A percentile compares a stretch with the other conserved stretches of the same genome.
Conservation (phyloP, 495 filamentous ascomycete genomes). For the Aspergillus ostianus region DNA sequence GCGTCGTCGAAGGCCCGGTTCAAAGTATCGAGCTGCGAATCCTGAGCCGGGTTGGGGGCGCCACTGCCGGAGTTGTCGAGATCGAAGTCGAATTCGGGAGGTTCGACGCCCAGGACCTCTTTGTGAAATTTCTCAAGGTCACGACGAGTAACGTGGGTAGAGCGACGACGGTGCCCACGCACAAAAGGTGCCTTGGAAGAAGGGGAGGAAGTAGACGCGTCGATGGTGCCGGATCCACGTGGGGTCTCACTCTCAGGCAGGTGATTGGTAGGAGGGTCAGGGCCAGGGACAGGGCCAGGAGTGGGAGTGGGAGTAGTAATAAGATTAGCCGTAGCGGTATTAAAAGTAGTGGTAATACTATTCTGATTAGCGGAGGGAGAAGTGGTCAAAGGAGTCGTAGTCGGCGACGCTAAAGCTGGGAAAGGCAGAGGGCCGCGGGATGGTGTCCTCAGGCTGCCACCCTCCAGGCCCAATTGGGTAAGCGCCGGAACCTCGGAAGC, state of each 20-base stretch:
- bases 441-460: not conserved
- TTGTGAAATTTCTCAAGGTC: slow-evolving; percentile 47
- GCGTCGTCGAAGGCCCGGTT: slow-evolving; percentile 39
- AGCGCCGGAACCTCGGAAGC: slow-evolving; percentile 26
- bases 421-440: slow-evolving; percentile 2
- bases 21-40: slow-evolving; percentile 35
- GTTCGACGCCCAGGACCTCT: slow-evolving; percentile 41
- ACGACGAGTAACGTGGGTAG: slow-evolving; percentile 44
- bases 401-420: not conserved
- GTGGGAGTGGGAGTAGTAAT: not conserved
- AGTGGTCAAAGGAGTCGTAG: slow-evolving; percentile 2
- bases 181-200: slow-evolving; percentile 41
- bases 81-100: slow-evolving; percentile 29
- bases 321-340: not conserved
- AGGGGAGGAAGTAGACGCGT: slow-evolving; percentile 31
- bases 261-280: slow-evolving; percentile 1
- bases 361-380: not conserved
- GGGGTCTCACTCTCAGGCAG: not conserved
- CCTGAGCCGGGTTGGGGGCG: slow-evolving; percentile 26
- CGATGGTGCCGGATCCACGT: slow-evolving; percentile 36
- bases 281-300: not conserved
- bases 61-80: slow-evolving; percentile 30
- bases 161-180: slow-evolving; percentile 48
- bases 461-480: slow-evolving; percentile 24
- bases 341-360: not conserved